phyloP scores from a whole-genome alignment of 1,139 yeast species.

The Candida neerlandica region DNA sequence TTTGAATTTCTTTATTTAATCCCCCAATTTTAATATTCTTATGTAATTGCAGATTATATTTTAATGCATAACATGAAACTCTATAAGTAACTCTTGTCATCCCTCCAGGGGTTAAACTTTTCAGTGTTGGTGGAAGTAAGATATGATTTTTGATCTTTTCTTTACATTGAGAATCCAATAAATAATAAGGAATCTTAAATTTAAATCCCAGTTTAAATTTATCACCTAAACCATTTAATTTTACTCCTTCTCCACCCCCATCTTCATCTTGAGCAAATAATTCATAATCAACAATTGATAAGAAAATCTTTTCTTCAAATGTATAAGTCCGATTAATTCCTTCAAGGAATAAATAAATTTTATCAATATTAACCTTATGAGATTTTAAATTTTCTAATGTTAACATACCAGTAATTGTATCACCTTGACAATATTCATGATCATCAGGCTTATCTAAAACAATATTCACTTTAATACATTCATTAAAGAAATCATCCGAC shows the following conservation, averaged over 20 bases:
- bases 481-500: background rate
- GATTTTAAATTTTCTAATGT: constrained; percentile 3
- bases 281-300: constrained; percentile 14
- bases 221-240: background rate
- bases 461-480: background rate
- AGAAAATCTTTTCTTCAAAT: constrained; percentile 4
- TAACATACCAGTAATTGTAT: constrained; percentile 9
- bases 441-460: background rate
- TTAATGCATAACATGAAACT: constrained; percentile 9
- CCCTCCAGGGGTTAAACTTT: constrained; percentile 1
- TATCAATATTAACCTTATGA: constrained; percentile 5
- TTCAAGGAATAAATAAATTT: constrained; percentile 12
- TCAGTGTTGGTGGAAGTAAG: constrained; percentile 12
- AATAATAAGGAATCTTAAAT: constrained; percentile 12
- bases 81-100: constrained; percentile 6
- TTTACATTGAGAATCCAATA: constrained; percentile 13
- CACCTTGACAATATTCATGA: constrained; percentile 12
- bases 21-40: constrained; percentile 1
- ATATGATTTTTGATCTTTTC: constrained; percentile 9
- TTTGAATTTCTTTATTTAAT: background rate
- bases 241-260: background rate
- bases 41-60: background rate
- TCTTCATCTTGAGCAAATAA: background rate
- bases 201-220: constrained; percentile 4
- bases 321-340: constrained; percentile 8